phyloP scores from a whole-genome alignment of 202 grass and related monocot species.

The Panicum hallii region DNA sequence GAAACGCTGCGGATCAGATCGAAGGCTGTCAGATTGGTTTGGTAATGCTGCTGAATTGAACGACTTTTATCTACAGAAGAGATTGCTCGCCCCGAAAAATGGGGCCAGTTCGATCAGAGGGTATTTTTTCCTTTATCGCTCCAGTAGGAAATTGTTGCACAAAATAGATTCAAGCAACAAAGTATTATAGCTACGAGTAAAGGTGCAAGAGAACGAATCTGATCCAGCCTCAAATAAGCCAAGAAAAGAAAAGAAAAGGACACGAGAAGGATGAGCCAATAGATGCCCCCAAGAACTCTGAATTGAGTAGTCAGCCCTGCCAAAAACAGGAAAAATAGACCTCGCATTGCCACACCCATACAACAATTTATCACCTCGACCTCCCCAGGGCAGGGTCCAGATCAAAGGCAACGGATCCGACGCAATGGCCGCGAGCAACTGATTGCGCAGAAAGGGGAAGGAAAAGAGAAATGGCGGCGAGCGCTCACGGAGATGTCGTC shows the following conservation, averaged over 20 bases:
- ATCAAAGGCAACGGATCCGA: slow-evolving; percentile 1
- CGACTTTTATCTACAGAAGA: not conserved
- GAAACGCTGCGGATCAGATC: slow-evolving; percentile 64
- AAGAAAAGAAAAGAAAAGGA: not conserved
- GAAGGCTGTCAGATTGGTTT: not conserved
- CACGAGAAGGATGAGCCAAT: slow-evolving; percentile 3
- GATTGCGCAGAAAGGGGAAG: not conserved
- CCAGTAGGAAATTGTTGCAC: not conserved
- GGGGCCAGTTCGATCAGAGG: not conserved
- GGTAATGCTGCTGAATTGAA: slow-evolving; percentile 15
- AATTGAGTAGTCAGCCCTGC: not conserved
- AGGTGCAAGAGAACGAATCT: not conserved
- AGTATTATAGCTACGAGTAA: not conserved
- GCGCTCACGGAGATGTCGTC: slow-evolving; percentile 84
- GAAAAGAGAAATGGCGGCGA: not conserved
- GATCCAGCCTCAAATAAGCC: not conserved
- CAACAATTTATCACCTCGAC: not conserved
- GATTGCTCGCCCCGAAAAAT: not conserved
- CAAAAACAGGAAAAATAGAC: not conserved
- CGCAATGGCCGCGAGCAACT: not conserved
- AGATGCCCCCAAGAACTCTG: not conserved
- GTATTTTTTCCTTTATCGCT: not conserved
- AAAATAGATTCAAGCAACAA: not conserved
- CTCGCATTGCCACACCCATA: not conserved
- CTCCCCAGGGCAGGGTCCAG: not conserved